phyloP scores from a whole-genome alignment of 2,329 filamentous ascomycete species.

The Aspergillus terreus region DNA sequence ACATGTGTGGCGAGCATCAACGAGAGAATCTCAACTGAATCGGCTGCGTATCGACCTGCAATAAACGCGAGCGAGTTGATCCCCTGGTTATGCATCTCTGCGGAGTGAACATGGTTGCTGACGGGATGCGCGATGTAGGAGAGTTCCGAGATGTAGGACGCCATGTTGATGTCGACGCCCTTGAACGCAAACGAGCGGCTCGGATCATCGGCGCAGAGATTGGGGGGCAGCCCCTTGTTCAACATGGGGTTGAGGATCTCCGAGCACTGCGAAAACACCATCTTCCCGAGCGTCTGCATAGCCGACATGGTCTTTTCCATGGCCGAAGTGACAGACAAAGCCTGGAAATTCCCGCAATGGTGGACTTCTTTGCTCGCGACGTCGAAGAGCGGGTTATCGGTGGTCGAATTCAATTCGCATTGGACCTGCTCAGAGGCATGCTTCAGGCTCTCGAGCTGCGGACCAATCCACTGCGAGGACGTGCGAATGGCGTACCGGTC shows the following conservation, averaged over 20 bases:
- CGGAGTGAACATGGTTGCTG: constrained; percentile 59
- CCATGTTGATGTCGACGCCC: constrained; percentile 63
- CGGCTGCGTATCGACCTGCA: constrained; percentile 54
- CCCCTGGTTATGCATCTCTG: constrained; percentile 65
- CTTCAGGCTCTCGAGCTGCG: constrained; percentile 60
- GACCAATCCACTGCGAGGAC: constrained; percentile 65
- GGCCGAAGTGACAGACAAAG: constrained; percentile 58
- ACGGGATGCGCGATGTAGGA: constrained; percentile 61
- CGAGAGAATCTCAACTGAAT: constrained; percentile 54
- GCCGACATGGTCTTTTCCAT: constrained; percentile 57
- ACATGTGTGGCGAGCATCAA: constrained; percentile 56
- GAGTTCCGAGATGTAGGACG: constrained; percentile 61
- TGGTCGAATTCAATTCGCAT: constrained; percentile 63
- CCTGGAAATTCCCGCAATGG: constrained; percentile 68
- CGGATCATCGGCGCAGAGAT: constrained; percentile 54
- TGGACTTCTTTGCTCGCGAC: constrained; percentile 41
- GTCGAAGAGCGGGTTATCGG: constrained; percentile 64
- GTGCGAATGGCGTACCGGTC: constrained; percentile 65
- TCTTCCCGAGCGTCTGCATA: constrained; percentile 56
- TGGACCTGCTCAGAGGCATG: constrained; percentile 56
- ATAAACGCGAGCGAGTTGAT: constrained; percentile 64
- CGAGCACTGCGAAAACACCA: constrained; percentile 60
- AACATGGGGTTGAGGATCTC: constrained; percentile 60
- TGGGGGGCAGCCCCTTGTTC: constrained; percentile 62
- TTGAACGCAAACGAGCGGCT: constrained; percentile 59